A percentile compares a stretch with the other conserved stretches of the same genome.
Evolutionary conservation across 1,284 basidiomycete genomes (phyloP).

Genomic region (Xerocomus minutiporus): DNA sequence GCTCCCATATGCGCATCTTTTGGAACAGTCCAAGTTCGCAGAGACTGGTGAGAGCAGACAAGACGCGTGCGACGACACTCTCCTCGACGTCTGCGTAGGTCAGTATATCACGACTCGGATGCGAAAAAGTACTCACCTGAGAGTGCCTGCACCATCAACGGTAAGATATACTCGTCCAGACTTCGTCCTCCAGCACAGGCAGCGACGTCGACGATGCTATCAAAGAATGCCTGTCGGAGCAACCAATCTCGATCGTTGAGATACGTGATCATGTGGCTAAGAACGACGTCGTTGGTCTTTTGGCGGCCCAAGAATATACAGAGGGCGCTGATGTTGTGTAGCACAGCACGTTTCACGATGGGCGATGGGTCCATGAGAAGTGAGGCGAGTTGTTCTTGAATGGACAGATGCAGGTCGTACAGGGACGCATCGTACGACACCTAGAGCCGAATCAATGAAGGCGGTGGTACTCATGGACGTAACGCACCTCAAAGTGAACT

Average conservation of each 20-base stretch:
- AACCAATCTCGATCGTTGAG: constrained; percentile 95
- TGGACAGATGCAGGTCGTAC: constrained; percentile 78
- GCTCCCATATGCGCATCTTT: constrained; percentile 91
- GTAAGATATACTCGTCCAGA: constrained; percentile 86
- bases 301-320: constrained; percentile 92
- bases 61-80: constrained; percentile 83
- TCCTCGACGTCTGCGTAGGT: constrained; percentile 81
- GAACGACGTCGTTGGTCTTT: constrained; percentile 89
- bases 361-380: constrained; percentile 73
- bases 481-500: constrained; percentile 64
- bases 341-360: constrained; percentile 69
- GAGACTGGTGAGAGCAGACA: constrained; percentile 79
- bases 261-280: constrained; percentile 98
- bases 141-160: constrained; percentile 88
- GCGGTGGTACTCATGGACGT: not conserved
- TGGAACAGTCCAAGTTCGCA: constrained; percentile 85
- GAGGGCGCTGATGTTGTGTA: constrained; percentile 80
- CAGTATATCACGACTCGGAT: not conserved
- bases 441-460: constrained; percentile 36
- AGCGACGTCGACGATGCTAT: constrained; percentile 92
- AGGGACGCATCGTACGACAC: constrained; percentile 85
- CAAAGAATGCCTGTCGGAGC: constrained; percentile 88
- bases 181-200: constrained; percentile 86
- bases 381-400: constrained; percentile 85
- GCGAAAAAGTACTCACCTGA: constrained; percentile 56